Conservation (phyloP, 495 filamentous ascomycete species). For the Penicillium subrubescens region DNA sequence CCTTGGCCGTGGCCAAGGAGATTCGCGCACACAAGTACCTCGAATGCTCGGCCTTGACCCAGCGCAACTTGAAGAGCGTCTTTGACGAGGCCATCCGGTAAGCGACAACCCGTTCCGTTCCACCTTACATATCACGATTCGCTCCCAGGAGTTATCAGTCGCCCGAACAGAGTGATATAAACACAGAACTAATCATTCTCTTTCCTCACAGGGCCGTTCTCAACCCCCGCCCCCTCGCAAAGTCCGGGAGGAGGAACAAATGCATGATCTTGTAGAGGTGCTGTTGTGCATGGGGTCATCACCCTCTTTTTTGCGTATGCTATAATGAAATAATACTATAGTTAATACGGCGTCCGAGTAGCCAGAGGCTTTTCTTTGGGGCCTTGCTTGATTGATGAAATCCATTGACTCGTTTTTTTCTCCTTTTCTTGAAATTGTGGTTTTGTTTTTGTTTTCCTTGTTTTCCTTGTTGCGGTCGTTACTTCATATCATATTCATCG, state of each 20-base stretch:
- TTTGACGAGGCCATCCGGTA: constrained; percentile 98
- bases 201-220: constrained; percentile 68
- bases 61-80: constrained; percentile 93
- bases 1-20: constrained; percentile 80
- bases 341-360: constrained; percentile 51
- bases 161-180: neutral
- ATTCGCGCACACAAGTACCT: constrained; percentile 93
- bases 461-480: neutral
- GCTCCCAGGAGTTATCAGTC: neutral
- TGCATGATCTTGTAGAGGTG: constrained; percentile 73
- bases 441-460: neutral
- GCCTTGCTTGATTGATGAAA: constrained; percentile 33
- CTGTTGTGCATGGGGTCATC: constrained; percentile 15
- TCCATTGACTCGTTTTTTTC: constrained; percentile 27
- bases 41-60: constrained; percentile 97
- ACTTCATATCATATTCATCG: neutral
- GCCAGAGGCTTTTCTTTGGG: constrained; percentile 26
- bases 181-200: neutral
- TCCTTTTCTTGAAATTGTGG: neutral
- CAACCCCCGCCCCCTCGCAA: constrained; percentile 67
- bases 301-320: constrained; percentile 30
- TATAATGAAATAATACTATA: constrained; percentile 47
- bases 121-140: neutral
- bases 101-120: neutral
- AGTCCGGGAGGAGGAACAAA: constrained; percentile 66